These are phyloP conservation scores for Candida lessepsii DNA, from an alignment of 805 yeast species.

Conservation along the genomic window DNA sequence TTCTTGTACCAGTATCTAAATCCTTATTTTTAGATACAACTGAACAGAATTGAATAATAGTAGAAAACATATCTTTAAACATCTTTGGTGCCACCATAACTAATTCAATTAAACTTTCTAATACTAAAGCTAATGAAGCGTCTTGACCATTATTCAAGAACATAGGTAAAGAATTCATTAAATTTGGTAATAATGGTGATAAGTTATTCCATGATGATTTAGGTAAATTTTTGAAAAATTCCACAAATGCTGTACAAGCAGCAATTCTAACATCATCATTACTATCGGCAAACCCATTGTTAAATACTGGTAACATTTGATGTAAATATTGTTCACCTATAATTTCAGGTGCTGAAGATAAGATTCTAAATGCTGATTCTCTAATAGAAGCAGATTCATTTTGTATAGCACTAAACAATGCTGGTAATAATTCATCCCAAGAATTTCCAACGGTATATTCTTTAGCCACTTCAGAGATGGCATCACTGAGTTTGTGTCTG, in stretches of 20 bases:
- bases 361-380: conserved; percentile 88
- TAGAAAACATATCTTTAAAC: conserved; percentile 86
- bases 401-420: conserved; percentile 65
- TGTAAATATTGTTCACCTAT: conserved; percentile 58
- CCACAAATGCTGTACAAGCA: conserved; percentile 88
- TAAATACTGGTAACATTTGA: conserved; percentile 66
- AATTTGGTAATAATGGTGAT: conserved; percentile 75
- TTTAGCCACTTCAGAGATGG: conserved; percentile 87
- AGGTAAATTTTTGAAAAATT: conserved; percentile 80
- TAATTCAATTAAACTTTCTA: conserved; percentile 84
- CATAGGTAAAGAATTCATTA: conserved; percentile 84
- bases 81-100: conserved; percentile 93
- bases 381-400: conserved; percentile 62
- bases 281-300: conserved; percentile 75
- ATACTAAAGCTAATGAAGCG: conserved; percentile 77
- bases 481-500: conserved; percentile 91
- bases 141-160: conserved; percentile 78
- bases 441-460: conserved; percentile 49
- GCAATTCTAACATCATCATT: conserved; percentile 85
- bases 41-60: conserved; percentile 84
- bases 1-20: conserved; percentile 73
- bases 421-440: conserved; percentile 81
- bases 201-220: conserved; percentile 74
- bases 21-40: conserved; percentile 79
- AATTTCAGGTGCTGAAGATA: conserved; percentile 79